Base-by-base conservation (phyloP, 2,329 filamentous ascomycete species). In the Aspergillus intermedius region DNA sequence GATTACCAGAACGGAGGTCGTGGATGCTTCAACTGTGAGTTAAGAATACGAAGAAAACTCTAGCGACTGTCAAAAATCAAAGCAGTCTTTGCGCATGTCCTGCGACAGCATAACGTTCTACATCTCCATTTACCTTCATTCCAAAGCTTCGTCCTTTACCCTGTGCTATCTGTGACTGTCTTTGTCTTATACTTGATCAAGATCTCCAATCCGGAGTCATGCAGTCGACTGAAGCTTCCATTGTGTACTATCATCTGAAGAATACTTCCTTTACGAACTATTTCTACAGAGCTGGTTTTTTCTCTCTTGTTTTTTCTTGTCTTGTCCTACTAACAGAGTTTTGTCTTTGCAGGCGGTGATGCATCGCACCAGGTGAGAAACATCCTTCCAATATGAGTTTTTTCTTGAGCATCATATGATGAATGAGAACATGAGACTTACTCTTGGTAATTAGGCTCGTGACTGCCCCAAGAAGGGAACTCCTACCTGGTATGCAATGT, bases 401-500 rank as follows among this genome's bases (percentile, higher is more conserved):
- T 30, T 34, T 25, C 30, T 50, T 54, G 53, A 53, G 57, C 19
- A 42, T 34, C 47, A 45, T 44, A 53, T 50, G 54, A 19, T 10
- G 39, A 4, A 45, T 41, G 34, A 42, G 23, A 47, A 47, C 41
- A 41, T 25, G 42, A 58, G 49, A 51, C 56, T 62, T 44, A 46
- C 49, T 47, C 8, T 45, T 54, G 59, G 49, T 52, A 52, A 52
- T 52, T 58, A 89, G 87, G 87, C 87, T 65, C 86, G 87, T 65
- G 87, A 91, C 66, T 93, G 88, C 80, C 88, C 88, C 65, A 88
- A 83, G 78, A 86, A 87, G 75, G 86, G 86, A 62, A 83, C 84
- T 61, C 82, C 87, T 62, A 90, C 88, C 73, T 91, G 87, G 86
- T 90, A 76, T 71, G 82, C 72, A 56, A 45, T 34, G 25, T 34